Percentiles rank a stretch among this genome's conserved stretches.
phyloP scores from a whole-genome alignment of 2,329 filamentous ascomycete genomes.

The Cercospora sojina region DNA sequence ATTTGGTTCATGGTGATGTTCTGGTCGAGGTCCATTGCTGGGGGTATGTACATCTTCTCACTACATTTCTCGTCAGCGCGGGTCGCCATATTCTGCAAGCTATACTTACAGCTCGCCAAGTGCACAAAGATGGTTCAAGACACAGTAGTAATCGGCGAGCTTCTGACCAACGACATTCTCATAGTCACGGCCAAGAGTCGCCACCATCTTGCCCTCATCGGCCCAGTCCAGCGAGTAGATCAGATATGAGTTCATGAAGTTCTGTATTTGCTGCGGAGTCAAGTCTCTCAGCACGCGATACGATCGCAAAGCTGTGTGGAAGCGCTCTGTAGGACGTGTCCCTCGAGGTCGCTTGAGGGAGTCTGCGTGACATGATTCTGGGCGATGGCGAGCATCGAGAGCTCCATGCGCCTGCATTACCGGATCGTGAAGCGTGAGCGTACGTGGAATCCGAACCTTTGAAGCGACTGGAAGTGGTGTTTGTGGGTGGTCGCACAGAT shows the following conservation, averaged over 20 bases:
- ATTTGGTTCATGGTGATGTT: constrained; percentile 30
- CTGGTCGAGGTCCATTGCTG: constrained; percentile 28
- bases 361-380: background rate
- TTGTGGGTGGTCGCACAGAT: background rate
- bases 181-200: constrained; percentile 31
- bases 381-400: constrained; percentile 6
- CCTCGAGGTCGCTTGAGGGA: constrained; percentile 8
- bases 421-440: background rate
- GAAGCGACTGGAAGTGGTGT: background rate
- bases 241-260: constrained; percentile 34
- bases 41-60: constrained; percentile 37
- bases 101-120: constrained; percentile 29
- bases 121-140: constrained; percentile 35
- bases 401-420: background rate
- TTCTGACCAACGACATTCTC: constrained; percentile 32
- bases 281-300: constrained; percentile 30
- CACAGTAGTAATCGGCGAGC: constrained; percentile 33
- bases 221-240: constrained; percentile 37
- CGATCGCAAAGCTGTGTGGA: constrained; percentile 31
- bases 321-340: constrained; percentile 20
- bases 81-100: background rate
- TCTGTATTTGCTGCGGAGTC: constrained; percentile 31
- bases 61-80: background rate
- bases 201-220: constrained; percentile 32
- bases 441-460: background rate